phyloP scores from a whole-genome alignment of 1,139 yeast genomes.

The Lodderomyces jiufengensis region DNA sequence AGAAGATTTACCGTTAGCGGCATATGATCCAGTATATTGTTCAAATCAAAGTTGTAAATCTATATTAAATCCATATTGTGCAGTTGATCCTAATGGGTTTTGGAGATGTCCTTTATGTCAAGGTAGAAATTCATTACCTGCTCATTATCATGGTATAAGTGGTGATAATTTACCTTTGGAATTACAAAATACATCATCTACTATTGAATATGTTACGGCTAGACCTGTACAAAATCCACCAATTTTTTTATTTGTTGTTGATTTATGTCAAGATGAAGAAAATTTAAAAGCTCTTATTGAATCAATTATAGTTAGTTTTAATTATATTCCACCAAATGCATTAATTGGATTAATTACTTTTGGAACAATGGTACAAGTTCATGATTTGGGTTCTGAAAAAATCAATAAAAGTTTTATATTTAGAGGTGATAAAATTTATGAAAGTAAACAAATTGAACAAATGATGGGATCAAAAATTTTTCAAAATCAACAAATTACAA shows the following conservation, averaged over 20 bases:
- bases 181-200: slow-evolving; percentile 70
- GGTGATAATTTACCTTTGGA: slow-evolving; percentile 87
- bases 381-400: slow-evolving; percentile 78
- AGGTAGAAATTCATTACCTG: slow-evolving; percentile 81
- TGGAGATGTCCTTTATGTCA: slow-evolving; percentile 93
- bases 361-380: slow-evolving; percentile 94
- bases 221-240: slow-evolving; percentile 92
- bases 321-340: slow-evolving; percentile 89
- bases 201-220: slow-evolving; percentile 86
- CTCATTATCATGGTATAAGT: slow-evolving; percentile 81
- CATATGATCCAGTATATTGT: slow-evolving; percentile 89
- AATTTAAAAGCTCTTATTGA: slow-evolving; percentile 87
- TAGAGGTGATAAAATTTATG: slow-evolving; percentile 88
- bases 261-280: slow-evolving; percentile 92
- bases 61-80: slow-evolving; percentile 83
- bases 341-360: slow-evolving; percentile 87
- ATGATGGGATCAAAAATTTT: slow-evolving; percentile 29
- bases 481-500: slow-evolving; percentile 23
- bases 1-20: slow-evolving; percentile 75
- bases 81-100: slow-evolving; percentile 75
- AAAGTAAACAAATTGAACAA: slow-evolving; percentile 68
- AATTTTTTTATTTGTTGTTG: slow-evolving; percentile 86
- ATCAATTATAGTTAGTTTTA: slow-evolving; percentile 74
- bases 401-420: slow-evolving; percentile 83
- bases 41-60: slow-evolving; percentile 77